Evolutionary conservation across 768 basidiomycete species (phyloP), one percentile per base, ranked within the genome.

Genomic region (Tricholoma sp.): DNA sequence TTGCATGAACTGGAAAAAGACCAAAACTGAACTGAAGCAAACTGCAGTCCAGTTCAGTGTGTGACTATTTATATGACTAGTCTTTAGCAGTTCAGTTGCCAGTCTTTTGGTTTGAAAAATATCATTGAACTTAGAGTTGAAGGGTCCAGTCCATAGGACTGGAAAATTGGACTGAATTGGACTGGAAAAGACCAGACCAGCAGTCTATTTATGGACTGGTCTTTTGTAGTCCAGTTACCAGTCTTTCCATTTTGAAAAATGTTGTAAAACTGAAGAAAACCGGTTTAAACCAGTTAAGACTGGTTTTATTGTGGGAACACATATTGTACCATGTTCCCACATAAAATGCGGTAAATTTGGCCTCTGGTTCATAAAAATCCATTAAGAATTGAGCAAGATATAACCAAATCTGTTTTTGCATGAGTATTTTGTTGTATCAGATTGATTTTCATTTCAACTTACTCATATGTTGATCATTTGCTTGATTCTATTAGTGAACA

Each of bases 361-460:
- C 10, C 44, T 15, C 15, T 8, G 47, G 18, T 9, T 48, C 31
- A 48, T 48, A 8, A 48, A 48, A 48, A 48, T 24, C 47, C 15
- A 20, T 6, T 48, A 28, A 48, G 47, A 48, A 15, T 48, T 48
- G 47, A 48, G 47, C 31, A 31, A 48, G 47, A 48, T 48, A 48
- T 48, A 31, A 48, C 47, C 47, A 48, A 48, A 48, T 48, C 20
- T 20, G 3, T 24, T 24, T 48, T 24, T 6, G 47, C 28, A 48
- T 28, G 11, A 31, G 31, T 4, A 48, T 15, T 52, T 53, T 65
- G 48, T 41, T 56, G 10, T 50, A 39, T n/a, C 10, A 39, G 6
- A 39, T 39, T n/a, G 37, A 39, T n/a, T 39, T 7, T 39, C 15
- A 39, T 39, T 39, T 13, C 17, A 39, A n/a, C 37, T 39, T n/a